phyloP scores from a whole-genome alignment of 768 basidiomycete genomes.

The Austroboletus eburneus region DNA sequence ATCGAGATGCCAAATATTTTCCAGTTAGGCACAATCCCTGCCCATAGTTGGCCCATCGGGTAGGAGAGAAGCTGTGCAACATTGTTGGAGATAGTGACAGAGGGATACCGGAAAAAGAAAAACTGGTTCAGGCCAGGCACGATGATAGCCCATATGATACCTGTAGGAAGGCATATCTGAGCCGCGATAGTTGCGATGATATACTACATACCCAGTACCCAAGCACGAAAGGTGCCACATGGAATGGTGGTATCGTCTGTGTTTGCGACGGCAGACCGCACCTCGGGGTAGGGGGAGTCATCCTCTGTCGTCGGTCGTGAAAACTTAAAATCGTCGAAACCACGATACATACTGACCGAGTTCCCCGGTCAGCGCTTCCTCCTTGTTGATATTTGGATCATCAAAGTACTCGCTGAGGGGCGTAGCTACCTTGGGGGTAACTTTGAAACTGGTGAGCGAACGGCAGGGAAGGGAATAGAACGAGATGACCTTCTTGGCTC shows the following conservation, averaged over 20 bases:
- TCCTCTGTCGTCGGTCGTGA: slow-evolving; percentile 41
- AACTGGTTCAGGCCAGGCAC: slow-evolving; percentile 76
- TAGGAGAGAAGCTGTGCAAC: slow-evolving; percentile 74
- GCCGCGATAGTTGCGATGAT: background rate
- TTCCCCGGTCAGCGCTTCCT: slow-evolving; percentile 22
- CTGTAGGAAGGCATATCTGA: slow-evolving; percentile 7
- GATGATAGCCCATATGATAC: slow-evolving; percentile 52
- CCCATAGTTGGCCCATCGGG: slow-evolving; percentile 64
- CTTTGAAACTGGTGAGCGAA: slow-evolving; percentile 1
- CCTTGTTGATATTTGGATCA: slow-evolving; percentile 36
- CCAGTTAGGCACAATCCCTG: slow-evolving; percentile 46
- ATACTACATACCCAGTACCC: slow-evolving; percentile 44
- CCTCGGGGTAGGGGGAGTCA: slow-evolving; percentile 84
- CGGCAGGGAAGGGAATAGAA: background rate
- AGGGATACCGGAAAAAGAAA: slow-evolving; percentile 68
- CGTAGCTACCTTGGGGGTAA: slow-evolving; percentile 1
- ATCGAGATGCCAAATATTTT: slow-evolving; percentile 54
- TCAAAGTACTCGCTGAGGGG: slow-evolving; percentile 28
- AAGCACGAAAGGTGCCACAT: slow-evolving; percentile 54
- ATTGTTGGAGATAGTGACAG: slow-evolving; percentile 40
- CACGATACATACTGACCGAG: slow-evolving; percentile 18
- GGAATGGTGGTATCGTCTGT: slow-evolving; percentile 68
- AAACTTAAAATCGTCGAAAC: background rate
- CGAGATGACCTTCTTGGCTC: slow-evolving; percentile 12
- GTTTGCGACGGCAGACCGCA: slow-evolving; percentile 72